Conservation (phyloP, 768 basidiomycete genomes). For the Psilocybe azurescens region DNA sequence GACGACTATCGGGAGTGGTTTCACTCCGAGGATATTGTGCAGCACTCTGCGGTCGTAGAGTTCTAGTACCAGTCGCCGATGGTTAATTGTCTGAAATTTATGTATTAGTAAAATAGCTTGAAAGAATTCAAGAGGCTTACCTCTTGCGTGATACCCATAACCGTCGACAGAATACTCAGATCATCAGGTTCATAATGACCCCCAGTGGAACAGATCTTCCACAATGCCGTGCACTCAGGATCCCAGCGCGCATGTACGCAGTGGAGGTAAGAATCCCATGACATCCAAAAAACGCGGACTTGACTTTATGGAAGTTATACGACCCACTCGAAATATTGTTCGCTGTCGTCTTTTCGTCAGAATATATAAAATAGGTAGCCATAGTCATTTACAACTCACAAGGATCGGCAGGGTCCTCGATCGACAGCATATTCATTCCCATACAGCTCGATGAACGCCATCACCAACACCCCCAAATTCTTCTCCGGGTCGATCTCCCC, state of each 20-base stretch:
- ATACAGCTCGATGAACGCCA: conserved; percentile 98
- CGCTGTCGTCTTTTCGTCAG: conserved; percentile 46
- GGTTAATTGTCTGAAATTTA: conserved; percentile 66
- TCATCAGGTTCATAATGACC: conserved; percentile 56
- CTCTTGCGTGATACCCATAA: conserved; percentile 87
- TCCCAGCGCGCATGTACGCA: conserved; percentile 67
- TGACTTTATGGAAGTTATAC: conserved; percentile 82
- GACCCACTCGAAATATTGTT: conserved; percentile 95
- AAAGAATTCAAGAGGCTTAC: conserved; percentile 37
- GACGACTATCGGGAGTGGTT: conserved; percentile 21
- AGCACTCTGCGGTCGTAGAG: conserved; percentile 64
- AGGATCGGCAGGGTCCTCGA: conserved; percentile 93
- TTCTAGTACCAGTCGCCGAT: conserved; percentile 71
- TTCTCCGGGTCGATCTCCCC: conserved; percentile 86
- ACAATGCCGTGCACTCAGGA: conserved; percentile 59
- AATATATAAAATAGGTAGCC: conserved; percentile 4
- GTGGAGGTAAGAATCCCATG: conserved; percentile 77
- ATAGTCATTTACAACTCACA: conserved; percentile 54
- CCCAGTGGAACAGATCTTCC: conserved; percentile 53
- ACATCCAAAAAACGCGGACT: conserved; percentile 84
- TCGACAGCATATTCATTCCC: conserved; percentile 74
- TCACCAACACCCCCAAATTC: conserved; percentile 92
- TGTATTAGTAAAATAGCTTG: neutral
- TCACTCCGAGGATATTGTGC: conserved; percentile 62
- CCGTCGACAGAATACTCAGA: conserved; percentile 77